Base-by-base conservation (phyloP, 805 yeast genomes). In the Saccharomycopsis sp. region DNA sequence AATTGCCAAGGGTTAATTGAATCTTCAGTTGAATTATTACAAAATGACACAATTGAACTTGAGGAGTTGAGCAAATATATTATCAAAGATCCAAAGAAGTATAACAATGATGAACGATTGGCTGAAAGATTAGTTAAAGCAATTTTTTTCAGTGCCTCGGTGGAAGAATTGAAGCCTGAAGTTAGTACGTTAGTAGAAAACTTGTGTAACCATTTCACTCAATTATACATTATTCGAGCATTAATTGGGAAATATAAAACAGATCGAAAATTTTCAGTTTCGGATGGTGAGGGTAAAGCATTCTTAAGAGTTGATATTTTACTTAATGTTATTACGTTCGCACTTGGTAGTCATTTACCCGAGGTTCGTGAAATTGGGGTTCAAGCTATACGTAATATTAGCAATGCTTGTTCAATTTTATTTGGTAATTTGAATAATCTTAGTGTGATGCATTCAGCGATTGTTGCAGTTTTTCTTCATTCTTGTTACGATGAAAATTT, bases 401-500 rank as follows among this genome's bases (percentile, higher is more conserved):
- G 75, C 59, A 62, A 72, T 3, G 71, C 85, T 0, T 78, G 94
- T 11, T 71, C 72, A 1, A 59, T 73, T 0, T 60, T 93, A 1
- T 85, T 87, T 62, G 95, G 90, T 0, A 64, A 72, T 0, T 69
- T 70, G 1, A 84, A 79, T 16, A 74, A 77, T 38, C 81, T 86
- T 1, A 69, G 82, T 48, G 73, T 77, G 43, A 83, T 85, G 44
- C 74, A 88, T 52, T 74, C 93, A 47, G 72, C 81, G 4, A 67
- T 90, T 68, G 79, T 85, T 53, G 81, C 86, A 41, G 81, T 81
- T 43, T 83, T 94, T 56, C 79, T 93, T 36, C 99, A 94, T 57
- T 75, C 86, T 37, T 89, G 97, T 63, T 93, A 85, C 59, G 94
- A 85, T 51, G 96, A 86, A 60, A 81, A 79, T 28, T 90, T 85